Evolutionary conservation across 2,329 filamentous ascomycete genomes (phyloP).

Genomic region (Escovopsis sp.): DNA sequence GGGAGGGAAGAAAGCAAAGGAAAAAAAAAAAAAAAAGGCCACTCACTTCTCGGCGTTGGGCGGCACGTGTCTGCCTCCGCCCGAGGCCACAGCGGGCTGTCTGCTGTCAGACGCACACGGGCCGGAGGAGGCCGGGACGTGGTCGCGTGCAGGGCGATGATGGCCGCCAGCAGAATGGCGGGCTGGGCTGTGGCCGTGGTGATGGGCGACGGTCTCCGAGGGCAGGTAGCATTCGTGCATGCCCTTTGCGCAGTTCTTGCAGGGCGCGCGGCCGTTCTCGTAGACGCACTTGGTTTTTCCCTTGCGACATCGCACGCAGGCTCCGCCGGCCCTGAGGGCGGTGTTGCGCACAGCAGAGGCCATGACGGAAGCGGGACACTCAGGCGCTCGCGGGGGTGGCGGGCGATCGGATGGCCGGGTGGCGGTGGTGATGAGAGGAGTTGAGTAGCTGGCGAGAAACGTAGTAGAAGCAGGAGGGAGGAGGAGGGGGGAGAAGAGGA

Average conservation of each 20-base stretch:
- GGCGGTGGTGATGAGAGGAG: no score
- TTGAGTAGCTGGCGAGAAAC: neutral
- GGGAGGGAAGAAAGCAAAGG: no score
- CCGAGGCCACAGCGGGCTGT: slow-evolving; percentile 26
- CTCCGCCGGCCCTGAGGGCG: slow-evolving; percentile 43
- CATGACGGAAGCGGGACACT: no score
- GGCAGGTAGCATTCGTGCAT: slow-evolving; percentile 49
- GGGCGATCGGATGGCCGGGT: no score
- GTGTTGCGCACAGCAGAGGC: slow-evolving; percentile 38
- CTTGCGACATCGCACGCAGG: slow-evolving; percentile 47
- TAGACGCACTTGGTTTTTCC: slow-evolving; percentile 51
- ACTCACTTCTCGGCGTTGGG: slow-evolving; percentile 40
- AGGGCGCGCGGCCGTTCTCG: slow-evolving; percentile 45
- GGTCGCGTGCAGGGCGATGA: slow-evolving; percentile 38
- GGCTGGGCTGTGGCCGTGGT: slow-evolving; percentile 42
- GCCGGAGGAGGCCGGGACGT: slow-evolving; percentile 36
- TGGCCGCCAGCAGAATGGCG: slow-evolving; percentile 27
- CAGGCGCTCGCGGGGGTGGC: no score
- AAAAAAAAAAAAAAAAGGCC: slow-evolving; percentile 5
- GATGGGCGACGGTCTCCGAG: slow-evolving; percentile 43
- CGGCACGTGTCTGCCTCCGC: slow-evolving; percentile 31
- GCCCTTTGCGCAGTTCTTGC: slow-evolving; percentile 48
- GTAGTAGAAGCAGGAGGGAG: neutral
- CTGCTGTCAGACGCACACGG: slow-evolving; percentile 29
- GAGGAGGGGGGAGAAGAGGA: neutral